Evolutionary conservation across 345 rosid genomes (phyloP), one percentile per base, ranked within the genome.

Genomic region (Dipteronia sinensis): DNA sequence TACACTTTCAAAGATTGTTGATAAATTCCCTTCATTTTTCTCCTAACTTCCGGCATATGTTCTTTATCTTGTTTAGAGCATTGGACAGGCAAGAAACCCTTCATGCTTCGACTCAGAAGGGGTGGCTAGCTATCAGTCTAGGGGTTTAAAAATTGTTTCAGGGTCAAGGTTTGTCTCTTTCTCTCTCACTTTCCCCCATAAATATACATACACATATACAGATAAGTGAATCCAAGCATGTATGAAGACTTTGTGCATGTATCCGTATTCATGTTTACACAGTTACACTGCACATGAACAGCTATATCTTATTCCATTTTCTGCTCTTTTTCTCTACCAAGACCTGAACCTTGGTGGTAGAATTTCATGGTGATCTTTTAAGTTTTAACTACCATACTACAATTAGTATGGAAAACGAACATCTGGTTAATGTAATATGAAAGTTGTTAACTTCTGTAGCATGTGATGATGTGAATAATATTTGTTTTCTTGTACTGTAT

Each of bases 91-190:
- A 15, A 86, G 88, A 74, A 85, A 83, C 67, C 77, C 77, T 76
- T 82, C 87, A 3, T 72, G 79, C 86, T 65, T 78, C 34, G 92
- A 90, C 78, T 68, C 85, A 10, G 91, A 90, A 67, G 86, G 84
- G 59, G 71, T 74, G 47, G 70, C 83, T 72, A 84, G 74, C 78
- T 86, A 79, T 84, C 87, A 83, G 27, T 85, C 86, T 46, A 84
- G 87, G 80, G 88, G 84, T 76, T 73, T 77, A 72, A 89, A 81
- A 83, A 55, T 73, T 15, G 79, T 83, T 79, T 76, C 81, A 31
- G 85, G 84, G 75, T 80, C 86, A 77, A 89, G 92, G 94, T 90
- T 68, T 42, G 47, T 71, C 6, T 77, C 75, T 79, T 69, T 78
- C 73, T 74, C 77, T 72, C 73, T 65, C 67, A 65, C 67, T 73